Evolutionary conservation across 208 protist genomes (phyloP), one percentile per base, ranked within the genome.

Genomic region (Herpetomonas tarakana): DNA sequence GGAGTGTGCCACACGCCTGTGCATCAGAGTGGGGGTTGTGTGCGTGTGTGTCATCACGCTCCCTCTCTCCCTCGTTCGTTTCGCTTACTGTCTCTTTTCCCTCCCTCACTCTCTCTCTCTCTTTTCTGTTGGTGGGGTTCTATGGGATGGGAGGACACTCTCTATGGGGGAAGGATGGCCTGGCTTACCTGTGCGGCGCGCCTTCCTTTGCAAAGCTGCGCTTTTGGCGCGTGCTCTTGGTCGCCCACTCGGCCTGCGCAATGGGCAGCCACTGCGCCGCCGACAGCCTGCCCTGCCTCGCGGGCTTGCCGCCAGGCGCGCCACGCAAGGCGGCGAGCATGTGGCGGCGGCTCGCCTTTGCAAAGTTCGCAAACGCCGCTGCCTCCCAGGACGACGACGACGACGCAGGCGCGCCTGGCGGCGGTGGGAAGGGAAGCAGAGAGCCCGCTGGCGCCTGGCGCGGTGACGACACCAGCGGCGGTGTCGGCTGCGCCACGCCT

Each of bases 211-310:
- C 27, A 26, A 26, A 39, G 3, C 51, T 57, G 14, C 64, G 55
- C 56, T 81, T 88, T 58, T 92, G 79, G 3, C 74, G 69, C 18
- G 72, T 39, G 14, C 78, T 85, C 58, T 83, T 82, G 46, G 62
- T 77, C 27, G 49, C 38, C 86, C 86, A 92, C 61, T 92, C 86
- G 24, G 69, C 76, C 12, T 52, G 71, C n/a, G 86, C 86, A 16
- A 89, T 76, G 26, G 70, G 65, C 60, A 76, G 39, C 86, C 86
- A 92, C 52, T 78, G 69, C n/a, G 51, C 55, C 38, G 65, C 55
- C 16, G 58, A 27, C 12, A 86, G 25, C 29, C 58, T 60, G 14
- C 61, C 52, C 52, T 50, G 55, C 66, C 57, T 41, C 60, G 35
- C 2, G 1, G 18, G 30, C 22, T 64, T 31, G 29, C 24, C 35